Percentiles rank a stretch among this genome's conserved stretches.
Conservation (phyloP, 2,329 filamentous ascomycete species). For the Mariannaea sp. region DNA sequence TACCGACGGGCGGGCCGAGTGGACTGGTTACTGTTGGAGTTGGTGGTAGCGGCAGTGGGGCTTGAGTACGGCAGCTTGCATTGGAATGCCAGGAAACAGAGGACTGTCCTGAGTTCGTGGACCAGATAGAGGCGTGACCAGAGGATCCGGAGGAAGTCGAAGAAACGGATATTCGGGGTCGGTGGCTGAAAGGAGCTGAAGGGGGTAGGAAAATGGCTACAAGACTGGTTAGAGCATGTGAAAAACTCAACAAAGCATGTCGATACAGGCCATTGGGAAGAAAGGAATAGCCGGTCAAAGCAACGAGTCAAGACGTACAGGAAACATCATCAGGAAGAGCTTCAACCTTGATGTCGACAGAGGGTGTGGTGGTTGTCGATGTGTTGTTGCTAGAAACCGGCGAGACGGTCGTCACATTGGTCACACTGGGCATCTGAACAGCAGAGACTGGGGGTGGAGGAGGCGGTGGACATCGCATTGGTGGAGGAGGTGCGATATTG, state of each 20-base stretch:
- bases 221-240: conserved; percentile 30
- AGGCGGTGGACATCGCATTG: conserved; percentile 7
- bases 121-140: conserved; percentile 54
- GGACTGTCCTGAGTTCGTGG: conserved; percentile 47
- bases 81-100: conserved; percentile 47
- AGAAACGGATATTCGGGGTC: conserved; percentile 53
- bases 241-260: conserved; percentile 3
- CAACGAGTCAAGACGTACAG: conserved; percentile 27
- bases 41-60: conserved; percentile 45
- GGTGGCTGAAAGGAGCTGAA: conserved; percentile 46
- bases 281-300: not conserved
- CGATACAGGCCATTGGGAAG: not conserved
- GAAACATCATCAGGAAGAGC: conserved; percentile 37
- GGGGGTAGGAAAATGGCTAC: conserved; percentile 43
- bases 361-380: conserved; percentile 32
- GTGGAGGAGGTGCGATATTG: conserved; percentile 35
- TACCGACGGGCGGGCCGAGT: conserved; percentile 38
- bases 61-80: conserved; percentile 43
- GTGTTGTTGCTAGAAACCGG: conserved; percentile 26
- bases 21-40: conserved; percentile 41
- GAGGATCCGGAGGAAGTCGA: conserved; percentile 57
- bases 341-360: conserved; percentile 40
- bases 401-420: conserved; percentile 16
- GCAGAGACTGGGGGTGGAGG: not conserved
- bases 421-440: conserved; percentile 26